A percentile compares a stretch with the other conserved stretches of the same genome.
Conservation (phyloP, 257 asterid species). For the Jacaranda mimosifolia region DNA sequence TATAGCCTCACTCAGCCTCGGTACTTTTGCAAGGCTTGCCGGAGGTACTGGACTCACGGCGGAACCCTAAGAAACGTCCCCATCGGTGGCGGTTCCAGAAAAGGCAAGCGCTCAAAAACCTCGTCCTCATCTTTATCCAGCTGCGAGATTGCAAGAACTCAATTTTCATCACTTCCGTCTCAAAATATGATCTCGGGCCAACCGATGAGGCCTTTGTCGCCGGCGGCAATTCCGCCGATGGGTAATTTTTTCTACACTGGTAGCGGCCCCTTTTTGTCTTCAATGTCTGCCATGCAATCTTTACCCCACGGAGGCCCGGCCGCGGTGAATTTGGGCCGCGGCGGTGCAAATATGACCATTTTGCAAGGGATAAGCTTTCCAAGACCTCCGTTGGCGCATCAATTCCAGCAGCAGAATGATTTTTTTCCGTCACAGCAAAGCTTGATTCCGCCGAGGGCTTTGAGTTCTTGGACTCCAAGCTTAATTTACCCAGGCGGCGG, state of each 20-base stretch:
- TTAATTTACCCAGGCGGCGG: constrained; percentile 32
- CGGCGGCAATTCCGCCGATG: neutral
- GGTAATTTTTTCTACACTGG: constrained; percentile 12
- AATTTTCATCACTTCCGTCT: neutral
- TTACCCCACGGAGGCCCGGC: neutral
- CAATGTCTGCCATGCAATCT: constrained; percentile 32
- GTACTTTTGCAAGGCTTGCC: constrained; percentile 61
- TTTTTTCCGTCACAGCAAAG: constrained; percentile 35
- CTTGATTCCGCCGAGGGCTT: constrained; percentile 36
- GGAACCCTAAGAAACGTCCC: constrained; percentile 64
- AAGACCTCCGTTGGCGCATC: constrained; percentile 25
- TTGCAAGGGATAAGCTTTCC: constrained; percentile 37
- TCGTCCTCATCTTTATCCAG: neutral
- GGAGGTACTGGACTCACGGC: constrained; percentile 68
- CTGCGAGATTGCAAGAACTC: neutral
- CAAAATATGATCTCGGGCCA: constrained; percentile 16
- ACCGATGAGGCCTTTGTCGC: constrained; percentile 13
- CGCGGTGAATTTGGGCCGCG: constrained; percentile 21
- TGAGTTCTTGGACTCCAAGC: constrained; percentile 50
- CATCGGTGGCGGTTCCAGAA: constrained; percentile 60
- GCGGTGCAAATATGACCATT: constrained; percentile 36
- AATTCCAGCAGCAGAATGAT: constrained; percentile 12
- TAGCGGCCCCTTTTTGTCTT: constrained; percentile 1
- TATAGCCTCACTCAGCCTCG: constrained; percentile 61
- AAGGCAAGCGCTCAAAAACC: constrained; percentile 35